Percentiles rank a stretch among this genome's conserved stretches.
phyloP scores from a whole-genome alignment of 2,329 filamentous ascomycete genomes.

The Fusarium beomiforme region DNA sequence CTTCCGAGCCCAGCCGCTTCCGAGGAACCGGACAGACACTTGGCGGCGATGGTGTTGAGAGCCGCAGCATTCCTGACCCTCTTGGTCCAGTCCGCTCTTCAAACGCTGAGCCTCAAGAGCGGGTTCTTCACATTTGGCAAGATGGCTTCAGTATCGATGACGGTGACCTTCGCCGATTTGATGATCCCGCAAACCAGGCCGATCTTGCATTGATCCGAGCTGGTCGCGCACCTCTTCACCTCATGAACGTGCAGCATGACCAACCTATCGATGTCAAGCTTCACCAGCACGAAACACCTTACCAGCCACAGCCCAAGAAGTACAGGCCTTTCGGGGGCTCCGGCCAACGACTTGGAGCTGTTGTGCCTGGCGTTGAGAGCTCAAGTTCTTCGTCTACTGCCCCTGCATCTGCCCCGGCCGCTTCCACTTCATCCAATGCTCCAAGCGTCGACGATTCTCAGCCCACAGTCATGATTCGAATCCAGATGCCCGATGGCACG shows the following conservation, averaged over 20 bases:
- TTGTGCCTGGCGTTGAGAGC: slow-evolving; percentile 69
- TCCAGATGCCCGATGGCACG: slow-evolving; percentile 82
- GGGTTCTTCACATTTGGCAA: slow-evolving; percentile 81
- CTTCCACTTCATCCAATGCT: slow-evolving; percentile 49
- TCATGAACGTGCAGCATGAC: slow-evolving; percentile 79
- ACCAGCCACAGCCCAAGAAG: slow-evolving; percentile 75
- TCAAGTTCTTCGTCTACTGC: slow-evolving; percentile 24
- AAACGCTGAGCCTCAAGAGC: slow-evolving; percentile 65
- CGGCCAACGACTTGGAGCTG: slow-evolving; percentile 80
- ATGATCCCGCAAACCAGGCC: slow-evolving; percentile 78
- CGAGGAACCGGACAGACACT: slow-evolving; percentile 78
- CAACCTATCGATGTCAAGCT: slow-evolving; percentile 84
- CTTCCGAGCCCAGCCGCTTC: slow-evolving; percentile 66
- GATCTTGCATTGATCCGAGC: slow-evolving; percentile 80
- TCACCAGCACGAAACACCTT: slow-evolving; percentile 77
- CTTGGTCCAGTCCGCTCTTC: slow-evolving; percentile 44
- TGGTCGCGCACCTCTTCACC: slow-evolving; percentile 78
- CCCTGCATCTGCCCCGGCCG: slow-evolving; percentile 32
- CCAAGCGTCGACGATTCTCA: slow-evolving; percentile 68
- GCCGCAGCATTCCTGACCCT: slow-evolving; percentile 73
- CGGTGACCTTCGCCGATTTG: slow-evolving; percentile 79
- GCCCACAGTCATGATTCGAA: slow-evolving; percentile 76
- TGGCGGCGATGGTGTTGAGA: slow-evolving; percentile 80
- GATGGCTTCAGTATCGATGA: slow-evolving; percentile 90
- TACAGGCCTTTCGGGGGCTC: slow-evolving; percentile 80